Percentiles rank a stretch among this genome's conserved stretches.
These are phyloP conservation scores for Globisporangium emineosum DNA, from an alignment of 352 stramenopile genomes.

Conservation along the genomic window DNA sequence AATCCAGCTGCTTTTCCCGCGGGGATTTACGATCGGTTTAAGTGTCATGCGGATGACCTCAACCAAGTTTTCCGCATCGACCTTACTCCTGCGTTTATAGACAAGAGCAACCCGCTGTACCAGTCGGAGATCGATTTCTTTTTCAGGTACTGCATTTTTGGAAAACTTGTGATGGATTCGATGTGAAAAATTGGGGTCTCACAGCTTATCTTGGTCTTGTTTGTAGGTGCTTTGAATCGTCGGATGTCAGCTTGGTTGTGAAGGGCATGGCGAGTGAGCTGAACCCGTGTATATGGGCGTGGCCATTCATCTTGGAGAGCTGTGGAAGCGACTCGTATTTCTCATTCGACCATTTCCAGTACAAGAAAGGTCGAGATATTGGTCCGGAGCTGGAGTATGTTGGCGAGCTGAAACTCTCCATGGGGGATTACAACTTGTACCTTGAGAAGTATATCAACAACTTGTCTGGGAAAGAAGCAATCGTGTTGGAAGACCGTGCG, in stretches of 20 bases:
- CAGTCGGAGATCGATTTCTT: slow-evolving; percentile 69
- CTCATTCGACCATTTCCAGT: slow-evolving; percentile 77
- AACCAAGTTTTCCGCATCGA: slow-evolving; percentile 69
- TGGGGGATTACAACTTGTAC: slow-evolving; percentile 75
- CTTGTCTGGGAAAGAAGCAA: slow-evolving; percentile 47
- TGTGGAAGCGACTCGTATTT: slow-evolving; percentile 68
- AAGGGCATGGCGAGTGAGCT: slow-evolving; percentile 80
- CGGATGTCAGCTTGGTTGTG: slow-evolving; percentile 73
- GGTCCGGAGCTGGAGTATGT: slow-evolving; percentile 66
- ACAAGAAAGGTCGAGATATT: slow-evolving; percentile 44
- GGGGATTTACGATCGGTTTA: slow-evolving; percentile 53
- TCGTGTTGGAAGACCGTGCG: slow-evolving; percentile 63
- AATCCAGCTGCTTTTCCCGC: slow-evolving; percentile 46
- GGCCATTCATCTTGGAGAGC: slow-evolving; percentile 78
- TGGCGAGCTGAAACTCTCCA: slow-evolving; percentile 62
- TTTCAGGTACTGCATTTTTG: slow-evolving; percentile 25
- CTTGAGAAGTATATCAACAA: slow-evolving; percentile 71
- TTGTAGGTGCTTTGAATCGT: slow-evolving; percentile 62
- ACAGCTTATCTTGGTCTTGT: neutral
- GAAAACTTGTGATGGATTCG: neutral
- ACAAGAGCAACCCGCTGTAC: slow-evolving; percentile 45
- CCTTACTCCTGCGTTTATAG: slow-evolving; percentile 48
- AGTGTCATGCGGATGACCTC: slow-evolving; percentile 46
- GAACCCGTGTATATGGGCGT: slow-evolving; percentile 81
- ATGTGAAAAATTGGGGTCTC: neutral